These are phyloP conservation scores for Xylariaceae sp. DNA, from an alignment of 2,329 filamentous ascomycete species.

Conservation along the genomic window DNA sequence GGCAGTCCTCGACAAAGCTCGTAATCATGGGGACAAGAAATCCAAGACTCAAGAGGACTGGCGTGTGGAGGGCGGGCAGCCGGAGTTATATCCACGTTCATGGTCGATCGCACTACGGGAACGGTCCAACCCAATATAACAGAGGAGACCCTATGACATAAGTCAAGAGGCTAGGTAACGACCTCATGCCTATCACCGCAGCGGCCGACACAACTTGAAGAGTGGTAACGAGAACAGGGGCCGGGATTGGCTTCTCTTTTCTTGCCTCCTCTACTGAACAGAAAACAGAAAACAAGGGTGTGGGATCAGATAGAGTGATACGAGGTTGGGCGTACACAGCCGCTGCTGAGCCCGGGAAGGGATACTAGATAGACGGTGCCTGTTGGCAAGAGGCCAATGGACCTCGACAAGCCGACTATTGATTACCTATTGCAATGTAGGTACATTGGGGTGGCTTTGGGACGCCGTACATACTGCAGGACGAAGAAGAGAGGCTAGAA, in stretches of 20 bases:
- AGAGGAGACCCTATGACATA: conserved; percentile 2
- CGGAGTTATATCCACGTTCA: conserved; percentile 13
- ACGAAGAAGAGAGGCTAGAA: conserved; percentile 12
- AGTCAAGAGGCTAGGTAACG: not conserved
- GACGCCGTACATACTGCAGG: not conserved
- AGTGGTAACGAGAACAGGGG: conserved; percentile 11
- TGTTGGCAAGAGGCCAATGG: conserved; percentile 4
- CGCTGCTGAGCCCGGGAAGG: conserved; percentile 1
- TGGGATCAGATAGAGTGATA: conserved; percentile 13
- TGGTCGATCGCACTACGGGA: not conserved
- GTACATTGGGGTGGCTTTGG: not conserved
- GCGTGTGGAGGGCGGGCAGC: not conserved
- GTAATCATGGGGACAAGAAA: not conserved
- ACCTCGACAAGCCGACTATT: not conserved
- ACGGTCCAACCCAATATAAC: not conserved
- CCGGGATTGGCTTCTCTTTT: not conserved
- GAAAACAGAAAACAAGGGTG: conserved; percentile 8
- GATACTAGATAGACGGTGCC: not conserved
- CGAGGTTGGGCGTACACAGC: conserved; percentile 16
- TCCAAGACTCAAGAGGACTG: not conserved
- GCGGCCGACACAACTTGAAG: conserved; percentile 5
- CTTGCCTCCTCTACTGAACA: conserved; percentile 3
- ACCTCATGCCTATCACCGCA: not conserved
- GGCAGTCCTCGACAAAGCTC: not conserved
- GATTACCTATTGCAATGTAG: not conserved